These are phyloP conservation scores for Tetrahymena thermophila DNA, from an alignment of 73 alveolate species.

Conservation along the genomic window DNA sequence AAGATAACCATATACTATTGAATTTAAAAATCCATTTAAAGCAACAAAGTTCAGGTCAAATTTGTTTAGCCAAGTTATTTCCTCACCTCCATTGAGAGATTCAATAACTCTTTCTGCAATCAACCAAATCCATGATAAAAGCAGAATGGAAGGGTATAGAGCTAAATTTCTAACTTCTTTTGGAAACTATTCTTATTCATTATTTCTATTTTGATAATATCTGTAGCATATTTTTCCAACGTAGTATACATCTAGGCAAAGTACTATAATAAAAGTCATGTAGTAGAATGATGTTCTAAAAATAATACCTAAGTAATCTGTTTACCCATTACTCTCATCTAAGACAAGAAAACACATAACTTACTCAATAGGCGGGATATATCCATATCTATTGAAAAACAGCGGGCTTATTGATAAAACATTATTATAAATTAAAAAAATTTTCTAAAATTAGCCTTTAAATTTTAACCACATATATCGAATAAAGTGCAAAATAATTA, in stretches of 20 bases:
- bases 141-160: background rate
- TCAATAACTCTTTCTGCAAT: background rate
- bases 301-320: background rate
- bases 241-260: background rate
- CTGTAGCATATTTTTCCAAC: background rate
- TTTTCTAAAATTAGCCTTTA: background rate
- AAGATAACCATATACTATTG: background rate
- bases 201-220: background rate
- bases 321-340: background rate
- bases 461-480: background rate
- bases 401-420: background rate
- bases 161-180: background rate
- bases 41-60: background rate
- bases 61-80: background rate
- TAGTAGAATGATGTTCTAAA: background rate
- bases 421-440: background rate
- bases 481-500: background rate
- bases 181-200: background rate
- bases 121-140: background rate
- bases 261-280: background rate
- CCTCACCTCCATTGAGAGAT: background rate
- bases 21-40: background rate
- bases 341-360: background rate
- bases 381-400: background rate
- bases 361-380: background rate